Evolutionary conservation across 257 asterid species (phyloP), one percentile per base, ranked within the genome.

Genomic region (Striga asiatica): DNA sequence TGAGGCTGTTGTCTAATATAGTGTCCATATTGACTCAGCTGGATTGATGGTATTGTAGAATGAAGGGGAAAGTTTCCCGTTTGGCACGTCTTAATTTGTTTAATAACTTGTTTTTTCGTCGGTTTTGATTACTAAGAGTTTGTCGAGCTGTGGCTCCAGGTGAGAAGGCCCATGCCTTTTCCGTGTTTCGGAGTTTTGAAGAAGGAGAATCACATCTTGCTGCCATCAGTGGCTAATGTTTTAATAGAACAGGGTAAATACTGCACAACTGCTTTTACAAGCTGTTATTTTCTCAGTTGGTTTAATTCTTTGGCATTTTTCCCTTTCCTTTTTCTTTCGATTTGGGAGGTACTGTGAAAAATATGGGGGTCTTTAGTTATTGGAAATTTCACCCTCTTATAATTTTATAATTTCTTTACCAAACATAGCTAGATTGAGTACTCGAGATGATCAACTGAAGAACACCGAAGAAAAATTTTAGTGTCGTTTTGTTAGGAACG

Each of bases 101-200:
- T n/a, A n/a, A n/a, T n/a, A n/a, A n/a, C n/a, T n/a, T n/a, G n/a
- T n/a, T n/a, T n/a, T n/a, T n/a, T n/a, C n/a, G n/a, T n/a, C n/a
- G n/a, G n/a, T n/a, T n/a, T n/a, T n/a, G n/a, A 22, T 55, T 39
- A 47, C 28, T 25, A 17, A 23, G 46, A 19, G 43, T 61, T 56
- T 13, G n/a, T n/a, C n/a, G n/a, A 11, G 45, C 4, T 68, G 56
- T 70, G 50, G 8, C 37, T 38, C n/a, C 69, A 85, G 95, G 89
- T 79, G 29, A 77, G 66, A 61, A 77, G 75, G 64, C 93, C 84
- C 7, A 88, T 79, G 69, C 65, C 78, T 10, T 65, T 81, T 73
- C 94, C 94, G 4, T 84, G 85, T 66, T 79, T 85, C 37, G 86
- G 95, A 47, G 66, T 75, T 71, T 56, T 79, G 68, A 76, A 69